A percentile compares a stretch with the other conserved stretches of the same genome.
phyloP scores from a whole-genome alignment of 805 yeast genomes.

The Candida manassasensis region DNA sequence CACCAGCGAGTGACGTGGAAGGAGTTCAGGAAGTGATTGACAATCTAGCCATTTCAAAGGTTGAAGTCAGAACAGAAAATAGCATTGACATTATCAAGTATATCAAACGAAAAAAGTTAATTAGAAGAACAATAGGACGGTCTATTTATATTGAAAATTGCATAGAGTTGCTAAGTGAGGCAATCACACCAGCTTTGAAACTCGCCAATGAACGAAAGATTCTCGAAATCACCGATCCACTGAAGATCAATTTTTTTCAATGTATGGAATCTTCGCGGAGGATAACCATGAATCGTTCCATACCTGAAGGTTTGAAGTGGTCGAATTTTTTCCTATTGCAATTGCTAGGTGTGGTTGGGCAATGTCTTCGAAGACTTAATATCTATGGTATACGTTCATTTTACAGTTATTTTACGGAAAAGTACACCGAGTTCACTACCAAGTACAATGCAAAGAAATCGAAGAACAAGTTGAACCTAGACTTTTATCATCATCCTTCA shows the following conservation, averaged over 20 bases:
- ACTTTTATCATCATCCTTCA: constrained; percentile 51
- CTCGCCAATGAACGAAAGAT: constrained; percentile 61
- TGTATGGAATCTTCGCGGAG: constrained; percentile 67
- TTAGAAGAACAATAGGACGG: constrained; percentile 51
- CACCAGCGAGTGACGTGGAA: constrained; percentile 86
- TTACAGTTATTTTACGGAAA: constrained; percentile 58
- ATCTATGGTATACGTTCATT: constrained; percentile 83
- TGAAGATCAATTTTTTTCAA: constrained; percentile 61
- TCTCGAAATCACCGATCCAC: constrained; percentile 62
- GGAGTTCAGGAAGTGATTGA: constrained; percentile 82
- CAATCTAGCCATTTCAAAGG: constrained; percentile 65
- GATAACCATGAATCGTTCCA: constrained; percentile 45
- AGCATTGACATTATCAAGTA: constrained; percentile 77
- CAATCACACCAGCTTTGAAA: constrained; percentile 60
- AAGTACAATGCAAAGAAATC: constrained; percentile 56
- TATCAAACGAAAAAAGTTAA: constrained; percentile 63
- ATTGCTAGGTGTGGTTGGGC: constrained; percentile 67
- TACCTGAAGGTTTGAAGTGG: constrained; percentile 74
- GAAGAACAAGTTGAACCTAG: constrained; percentile 57
- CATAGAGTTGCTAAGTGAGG: constrained; percentile 52
- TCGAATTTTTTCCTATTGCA: constrained; percentile 57
- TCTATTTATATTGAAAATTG: constrained; percentile 52
- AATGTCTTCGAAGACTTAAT: constrained; percentile 60
- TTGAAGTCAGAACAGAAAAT: constrained; percentile 83
- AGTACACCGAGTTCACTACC: constrained; percentile 52